These are phyloP conservation scores for Rhizophora apiculata DNA, from an alignment of 345 rosid species.

Conservation along the genomic window DNA sequence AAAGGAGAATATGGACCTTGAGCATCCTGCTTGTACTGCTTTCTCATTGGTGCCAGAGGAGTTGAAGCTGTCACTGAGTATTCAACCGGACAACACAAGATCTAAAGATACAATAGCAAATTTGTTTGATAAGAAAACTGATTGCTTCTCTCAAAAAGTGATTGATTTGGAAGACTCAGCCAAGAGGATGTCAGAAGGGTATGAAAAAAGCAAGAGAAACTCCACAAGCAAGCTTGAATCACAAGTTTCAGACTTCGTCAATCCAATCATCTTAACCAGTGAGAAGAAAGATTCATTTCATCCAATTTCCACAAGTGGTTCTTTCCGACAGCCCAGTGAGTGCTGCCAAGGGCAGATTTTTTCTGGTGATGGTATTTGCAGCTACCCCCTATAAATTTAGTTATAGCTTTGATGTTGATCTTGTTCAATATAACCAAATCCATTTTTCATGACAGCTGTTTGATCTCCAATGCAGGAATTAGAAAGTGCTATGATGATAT, in stretches of 20 bases:
- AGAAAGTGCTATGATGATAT: slow-evolving; percentile 7
- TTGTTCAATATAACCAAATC: slow-evolving; percentile 3
- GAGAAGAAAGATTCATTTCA: slow-evolving; percentile 17
- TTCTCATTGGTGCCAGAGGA: slow-evolving; percentile 21
- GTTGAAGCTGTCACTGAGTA: slow-evolving; percentile 41
- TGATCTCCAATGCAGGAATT: slow-evolving; percentile 25
- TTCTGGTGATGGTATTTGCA: slow-evolving; percentile 25
- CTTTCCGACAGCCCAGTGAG: slow-evolving; percentile 15
- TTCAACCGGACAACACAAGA: slow-evolving; percentile 23
- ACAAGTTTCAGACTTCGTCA: slow-evolving; percentile 16
- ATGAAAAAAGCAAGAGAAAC: slow-evolving; percentile 3
- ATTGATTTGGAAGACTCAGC: slow-evolving; percentile 36
- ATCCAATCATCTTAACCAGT: slow-evolving; percentile 19
- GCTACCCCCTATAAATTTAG: background rate
- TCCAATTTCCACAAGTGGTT: slow-evolving; percentile 18
- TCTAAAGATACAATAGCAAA: slow-evolving; percentile 8
- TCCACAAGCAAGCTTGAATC: slow-evolving; percentile 17
- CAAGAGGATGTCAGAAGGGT: slow-evolving; percentile 12
- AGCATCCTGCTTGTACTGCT: background rate
- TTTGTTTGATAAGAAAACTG: slow-evolving; percentile 18
- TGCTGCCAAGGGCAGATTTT: slow-evolving; percentile 18
- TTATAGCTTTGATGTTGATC: slow-evolving; percentile 4
- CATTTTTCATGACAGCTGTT: background rate
- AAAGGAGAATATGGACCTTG: background rate
- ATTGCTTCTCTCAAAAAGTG: slow-evolving; percentile 15